Conservation (phyloP, 2,329 filamentous ascomycete species). For the Cordyceps cicadae region DNA sequence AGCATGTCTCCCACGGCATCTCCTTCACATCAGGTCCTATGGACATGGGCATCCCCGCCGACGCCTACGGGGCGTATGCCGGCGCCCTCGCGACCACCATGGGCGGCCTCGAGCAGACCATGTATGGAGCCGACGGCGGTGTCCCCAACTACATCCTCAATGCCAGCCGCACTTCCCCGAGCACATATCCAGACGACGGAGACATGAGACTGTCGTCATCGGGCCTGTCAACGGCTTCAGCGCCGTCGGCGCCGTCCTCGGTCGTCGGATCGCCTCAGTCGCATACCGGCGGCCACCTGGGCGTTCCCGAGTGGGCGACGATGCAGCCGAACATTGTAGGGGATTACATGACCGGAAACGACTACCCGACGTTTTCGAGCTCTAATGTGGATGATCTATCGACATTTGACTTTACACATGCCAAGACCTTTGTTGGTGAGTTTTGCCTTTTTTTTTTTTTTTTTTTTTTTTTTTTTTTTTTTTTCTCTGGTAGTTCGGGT, state of each 20-base stretch:
- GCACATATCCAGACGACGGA: slow-evolving; percentile 41
- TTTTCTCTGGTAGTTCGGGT: no score
- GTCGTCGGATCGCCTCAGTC: slow-evolving; percentile 60
- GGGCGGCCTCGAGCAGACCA: slow-evolving; percentile 34
- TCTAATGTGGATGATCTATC: slow-evolving; percentile 42
- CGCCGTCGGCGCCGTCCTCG: slow-evolving; percentile 56
- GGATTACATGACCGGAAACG: slow-evolving; percentile 43
- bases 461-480: slow-evolving; percentile 14
- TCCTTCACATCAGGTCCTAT: slow-evolving; percentile 35
- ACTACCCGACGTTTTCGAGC: slow-evolving; percentile 46
- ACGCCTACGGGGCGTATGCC: slow-evolving; percentile 31
- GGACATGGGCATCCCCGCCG: slow-evolving; percentile 40
- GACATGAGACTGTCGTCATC: slow-evolving; percentile 46
- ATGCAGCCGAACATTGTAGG: slow-evolving; percentile 57
- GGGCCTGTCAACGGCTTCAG: slow-evolving; percentile 53
- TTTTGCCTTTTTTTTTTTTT: slow-evolving; percentile 22
- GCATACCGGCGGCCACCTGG: slow-evolving; percentile 40
- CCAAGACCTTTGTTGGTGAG: slow-evolving; percentile 52
- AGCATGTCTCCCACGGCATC: slow-evolving; percentile 33
- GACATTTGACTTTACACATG: slow-evolving; percentile 38
- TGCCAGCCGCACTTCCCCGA: slow-evolving; percentile 37
- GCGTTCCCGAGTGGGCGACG: slow-evolving; percentile 54
- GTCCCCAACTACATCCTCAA: slow-evolving; percentile 36
- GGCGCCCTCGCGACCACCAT: slow-evolving; percentile 25
- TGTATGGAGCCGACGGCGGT: slow-evolving; percentile 36